These are phyloP conservation scores for Phyllosticta ampelicida DNA, from an alignment of 2,329 filamentous ascomycete genomes.

Conservation along the genomic window DNA sequence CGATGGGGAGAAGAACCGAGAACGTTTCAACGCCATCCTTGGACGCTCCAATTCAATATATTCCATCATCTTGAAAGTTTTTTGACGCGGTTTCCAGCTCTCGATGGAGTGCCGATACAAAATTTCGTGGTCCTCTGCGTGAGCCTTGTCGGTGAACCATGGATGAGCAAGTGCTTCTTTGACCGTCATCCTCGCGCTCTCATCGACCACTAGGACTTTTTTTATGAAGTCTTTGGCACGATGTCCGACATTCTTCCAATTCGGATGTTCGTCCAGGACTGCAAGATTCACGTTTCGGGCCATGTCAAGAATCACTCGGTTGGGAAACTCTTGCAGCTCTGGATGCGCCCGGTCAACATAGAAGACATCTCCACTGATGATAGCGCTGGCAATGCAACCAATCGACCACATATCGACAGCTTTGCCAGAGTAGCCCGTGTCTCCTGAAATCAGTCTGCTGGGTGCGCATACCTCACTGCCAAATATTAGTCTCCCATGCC, in stretches of 20 bases:
- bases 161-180: conserved; percentile 42
- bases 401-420: conserved; percentile 53
- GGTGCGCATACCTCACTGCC: conserved; percentile 26
- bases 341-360: conserved; percentile 32
- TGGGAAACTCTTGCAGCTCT: conserved; percentile 17
- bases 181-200: conserved; percentile 40
- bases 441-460: conserved; percentile 19
- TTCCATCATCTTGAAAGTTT: conserved; percentile 21
- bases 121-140: conserved; percentile 34
- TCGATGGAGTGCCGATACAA: conserved; percentile 39
- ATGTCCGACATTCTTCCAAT: conserved; percentile 33
- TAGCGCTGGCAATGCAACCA: conserved; percentile 42
- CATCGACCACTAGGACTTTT: conserved; percentile 40
- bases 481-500: not conserved
- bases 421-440: conserved; percentile 41
- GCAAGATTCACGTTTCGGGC: conserved; percentile 33
- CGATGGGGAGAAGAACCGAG: not conserved
- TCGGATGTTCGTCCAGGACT: conserved; percentile 31
- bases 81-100: conserved; percentile 39
- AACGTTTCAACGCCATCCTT: not conserved
- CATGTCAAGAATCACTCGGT: conserved; percentile 21
- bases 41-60: conserved; percentile 1
- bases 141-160: conserved; percentile 43
- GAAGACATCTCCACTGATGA: conserved; percentile 41
- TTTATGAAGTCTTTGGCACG: conserved; percentile 44